These are phyloP conservation scores for Glebionis coronaria DNA, from an alignment of 129 eudicot genomes.

Conservation along the genomic window DNA sequence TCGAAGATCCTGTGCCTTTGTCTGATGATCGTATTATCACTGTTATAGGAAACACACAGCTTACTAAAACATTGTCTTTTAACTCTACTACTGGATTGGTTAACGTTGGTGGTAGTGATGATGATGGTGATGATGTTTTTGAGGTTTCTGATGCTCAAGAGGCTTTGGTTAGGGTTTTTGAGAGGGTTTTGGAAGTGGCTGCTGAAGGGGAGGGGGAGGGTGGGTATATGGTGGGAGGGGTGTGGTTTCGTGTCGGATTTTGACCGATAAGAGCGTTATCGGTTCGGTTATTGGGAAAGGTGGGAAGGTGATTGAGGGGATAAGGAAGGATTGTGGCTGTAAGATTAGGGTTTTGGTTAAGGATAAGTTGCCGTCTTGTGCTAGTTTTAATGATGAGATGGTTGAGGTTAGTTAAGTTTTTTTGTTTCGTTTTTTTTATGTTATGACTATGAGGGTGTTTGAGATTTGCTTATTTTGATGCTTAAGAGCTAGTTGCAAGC, in stretches of 20 bases:
- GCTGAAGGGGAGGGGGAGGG: conserved; percentile 50
- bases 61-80: conserved; percentile 21
- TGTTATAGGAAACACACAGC: conserved; percentile 31
- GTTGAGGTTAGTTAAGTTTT: conserved; percentile 52
- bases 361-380: conserved; percentile 42
- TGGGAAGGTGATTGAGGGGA: conserved; percentile 66
- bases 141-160: conserved; percentile 81
- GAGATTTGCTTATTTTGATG: neutral
- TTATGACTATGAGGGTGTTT: conserved; percentile 12
- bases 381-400: conserved; percentile 47
- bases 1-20: conserved; percentile 49
- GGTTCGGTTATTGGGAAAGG: conserved; percentile 84
- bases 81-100: neutral
- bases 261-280: conserved; percentile 47
- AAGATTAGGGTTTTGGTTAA: conserved; percentile 50
- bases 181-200: conserved; percentile 75
- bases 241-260: conserved; percentile 58
- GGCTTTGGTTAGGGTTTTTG: conserved; percentile 77
- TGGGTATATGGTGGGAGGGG: conserved; percentile 28
- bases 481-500: too few relatives aligned
- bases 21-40: conserved; percentile 58
- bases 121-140: conserved; percentile 6
- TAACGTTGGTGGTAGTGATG: neutral
- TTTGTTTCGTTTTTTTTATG: neutral
- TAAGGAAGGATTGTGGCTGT: conserved; percentile 65